These are phyloP conservation scores for Yamadazyma triangularis DNA, from an alignment of 1,139 yeast genomes.

Conservation along the genomic window DNA sequence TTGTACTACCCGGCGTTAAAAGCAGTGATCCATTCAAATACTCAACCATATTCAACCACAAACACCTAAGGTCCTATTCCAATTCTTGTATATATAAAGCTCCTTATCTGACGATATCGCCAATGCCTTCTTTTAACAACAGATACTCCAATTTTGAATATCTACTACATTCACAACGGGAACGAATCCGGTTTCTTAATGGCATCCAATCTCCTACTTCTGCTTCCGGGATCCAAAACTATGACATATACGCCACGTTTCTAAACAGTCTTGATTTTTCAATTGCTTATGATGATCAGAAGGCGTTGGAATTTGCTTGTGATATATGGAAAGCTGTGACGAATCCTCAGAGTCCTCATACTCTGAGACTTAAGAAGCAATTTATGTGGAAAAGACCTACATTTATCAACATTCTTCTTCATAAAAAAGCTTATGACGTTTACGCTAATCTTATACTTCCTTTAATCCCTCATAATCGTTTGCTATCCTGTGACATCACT, in stretches of 20 bases:
- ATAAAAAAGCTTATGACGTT: constrained; percentile 14
- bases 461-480: constrained; percentile 5
- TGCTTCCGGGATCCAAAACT: not conserved
- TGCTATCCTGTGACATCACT: constrained; percentile 21
- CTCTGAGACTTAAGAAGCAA: constrained; percentile 11
- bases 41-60: no score
- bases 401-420: constrained; percentile 19
- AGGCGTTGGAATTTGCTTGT: constrained; percentile 14
- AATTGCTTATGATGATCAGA: constrained; percentile 16
- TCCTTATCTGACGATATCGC: no score
- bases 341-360: constrained; percentile 1
- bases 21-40: no score
- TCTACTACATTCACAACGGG: no score
- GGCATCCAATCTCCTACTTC: no score
- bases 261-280: constrained; percentile 11
- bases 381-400: constrained; percentile 15
- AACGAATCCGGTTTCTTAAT: no score
- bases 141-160: no score
- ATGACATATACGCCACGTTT: constrained; percentile 8
- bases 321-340: constrained; percentile 18
- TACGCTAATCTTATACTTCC: constrained; percentile 18
- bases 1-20: no score
- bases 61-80: no score
- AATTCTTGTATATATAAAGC: no score
- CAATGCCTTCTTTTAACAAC: no score